Base-by-base conservation (phyloP, 2,329 filamentous ascomycete genomes). In the Dothistroma pini region DNA sequence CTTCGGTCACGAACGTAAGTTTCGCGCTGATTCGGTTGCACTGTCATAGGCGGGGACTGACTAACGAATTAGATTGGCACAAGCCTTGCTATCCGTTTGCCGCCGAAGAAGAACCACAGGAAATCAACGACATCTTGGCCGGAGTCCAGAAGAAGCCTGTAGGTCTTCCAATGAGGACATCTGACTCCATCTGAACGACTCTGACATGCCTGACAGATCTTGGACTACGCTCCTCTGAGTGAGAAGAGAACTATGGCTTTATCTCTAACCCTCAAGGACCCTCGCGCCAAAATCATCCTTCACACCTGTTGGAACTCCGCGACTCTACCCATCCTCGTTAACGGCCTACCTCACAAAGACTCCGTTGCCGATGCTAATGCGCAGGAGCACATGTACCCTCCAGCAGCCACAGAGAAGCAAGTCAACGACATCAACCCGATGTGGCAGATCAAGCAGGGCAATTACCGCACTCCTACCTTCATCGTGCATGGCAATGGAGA, bases 271-370 rank as follows among this genome's bases (percentile, higher is more conserved):
- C 7, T 62, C 7, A 19, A 55, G 31, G 60, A 62, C 50, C 22
- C 32, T 2, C 60, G 60, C 16, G 22, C 50, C 19, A 12, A 38
- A 10, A 55, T 62, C 56, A 34, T 62, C 9, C 56, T 62, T 31
- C 52, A 58, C 32, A 56, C 53, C 38, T 48, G 47, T 21, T 62
- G 60, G 56, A 53, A 56, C n/a, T 31, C 50, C 9, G 41, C 52
- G 29, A 41, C 60, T 8, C 21, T 62, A 44, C 60, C 54, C 19
- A 44, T 56, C 35, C 47, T 61, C 16, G 34, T 61, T 10, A 31
- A 35, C 48, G 59, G 55, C 16, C 48, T 61, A 14, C 55, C 59
- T n/a, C 44, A n/a, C 25, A 61, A 57, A 32, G 34, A n/a, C n/a
- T n/a, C n/a, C n/a, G n/a, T n/a, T n/a, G n/a, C n/a, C 19, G 25